Evolutionary conservation across 768 basidiomycete species (phyloP).

Genomic region (Daedaleopsis sinensis): DNA sequence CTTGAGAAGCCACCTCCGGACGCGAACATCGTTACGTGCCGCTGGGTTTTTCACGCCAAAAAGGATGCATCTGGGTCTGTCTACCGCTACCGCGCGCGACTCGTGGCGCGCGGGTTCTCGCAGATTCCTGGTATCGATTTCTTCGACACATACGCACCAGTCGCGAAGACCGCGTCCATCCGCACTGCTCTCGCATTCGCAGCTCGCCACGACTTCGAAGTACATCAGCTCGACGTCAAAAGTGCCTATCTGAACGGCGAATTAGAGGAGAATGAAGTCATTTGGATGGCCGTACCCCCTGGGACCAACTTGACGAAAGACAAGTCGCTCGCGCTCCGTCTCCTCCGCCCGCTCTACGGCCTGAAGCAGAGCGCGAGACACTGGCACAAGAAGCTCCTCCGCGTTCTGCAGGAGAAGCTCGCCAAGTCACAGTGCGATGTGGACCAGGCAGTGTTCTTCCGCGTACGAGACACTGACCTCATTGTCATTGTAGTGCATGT

Average conservation of each 20-base stretch:
- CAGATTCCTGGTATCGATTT: too few relatives aligned
- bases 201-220: slow-evolving; percentile 27
- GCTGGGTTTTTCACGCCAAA: too few relatives aligned
- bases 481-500: slow-evolving; percentile 5
- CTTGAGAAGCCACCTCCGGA: slow-evolving; percentile 27
- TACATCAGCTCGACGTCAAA: slow-evolving; percentile 39
- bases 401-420: slow-evolving; percentile 7
- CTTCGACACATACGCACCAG: too few relatives aligned
- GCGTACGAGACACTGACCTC: background rate
- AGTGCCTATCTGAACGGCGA: slow-evolving; percentile 32
- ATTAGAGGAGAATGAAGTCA: slow-evolving; percentile 24
- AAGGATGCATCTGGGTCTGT: too few relatives aligned
- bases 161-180: too few relatives aligned
- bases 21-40: too few relatives aligned
- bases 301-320: slow-evolving; percentile 1
- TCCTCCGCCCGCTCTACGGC: too few relatives aligned
- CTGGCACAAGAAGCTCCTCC: too few relatives aligned
- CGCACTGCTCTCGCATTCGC: slow-evolving; percentile 35
- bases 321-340: background rate
- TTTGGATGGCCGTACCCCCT: slow-evolving; percentile 19
- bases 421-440: slow-evolving; percentile 1
- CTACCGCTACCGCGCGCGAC: too few relatives aligned
- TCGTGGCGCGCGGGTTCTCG: too few relatives aligned
- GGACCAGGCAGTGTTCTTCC: slow-evolving; percentile 25
- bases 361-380: too few relatives aligned